Evolutionary conservation across 768 basidiomycete species (phyloP).

Genomic region (Naganishia friedmannii): DNA sequence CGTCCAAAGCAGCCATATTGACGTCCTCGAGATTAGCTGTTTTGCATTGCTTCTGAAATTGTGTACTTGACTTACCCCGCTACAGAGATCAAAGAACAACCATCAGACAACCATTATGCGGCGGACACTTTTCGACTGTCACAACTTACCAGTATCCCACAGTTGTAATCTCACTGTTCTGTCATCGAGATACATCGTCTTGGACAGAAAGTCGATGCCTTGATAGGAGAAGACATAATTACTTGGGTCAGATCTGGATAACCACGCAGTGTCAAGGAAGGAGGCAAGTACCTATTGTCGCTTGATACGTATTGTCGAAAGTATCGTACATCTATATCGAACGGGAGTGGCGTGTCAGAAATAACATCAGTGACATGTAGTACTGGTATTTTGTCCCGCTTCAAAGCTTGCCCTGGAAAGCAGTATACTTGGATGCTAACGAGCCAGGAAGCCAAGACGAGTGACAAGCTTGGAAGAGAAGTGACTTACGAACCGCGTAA

Average conservation of each 20-base stretch:
- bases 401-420: background rate
- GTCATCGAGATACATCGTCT: constrained; percentile 99
- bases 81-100: background rate
- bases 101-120: background rate
- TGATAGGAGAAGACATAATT: background rate
- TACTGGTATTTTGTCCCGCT: constrained; percentile 13
- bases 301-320: constrained; percentile 92
- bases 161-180: constrained; percentile 93
- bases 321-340: constrained; percentile 87
- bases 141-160: constrained; percentile 93
- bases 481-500: constrained; percentile 69
- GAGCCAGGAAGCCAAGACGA: no score
- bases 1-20: background rate
- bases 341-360: background rate
- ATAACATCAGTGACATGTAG: background rate
- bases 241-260: background rate
- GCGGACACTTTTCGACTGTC: constrained; percentile 52
- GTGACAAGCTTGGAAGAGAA: background rate
- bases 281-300: constrained; percentile 45
- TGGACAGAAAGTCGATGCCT: constrained; percentile 95
- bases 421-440: no score
- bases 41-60: background rate
- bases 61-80: constrained; percentile 32
- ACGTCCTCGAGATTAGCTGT: background rate
- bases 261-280: background rate